A percentile compares a stretch with the other conserved stretches of the same genome.
Conservation (phyloP, 768 basidiomycete species). For the Suillus lakei region DNA sequence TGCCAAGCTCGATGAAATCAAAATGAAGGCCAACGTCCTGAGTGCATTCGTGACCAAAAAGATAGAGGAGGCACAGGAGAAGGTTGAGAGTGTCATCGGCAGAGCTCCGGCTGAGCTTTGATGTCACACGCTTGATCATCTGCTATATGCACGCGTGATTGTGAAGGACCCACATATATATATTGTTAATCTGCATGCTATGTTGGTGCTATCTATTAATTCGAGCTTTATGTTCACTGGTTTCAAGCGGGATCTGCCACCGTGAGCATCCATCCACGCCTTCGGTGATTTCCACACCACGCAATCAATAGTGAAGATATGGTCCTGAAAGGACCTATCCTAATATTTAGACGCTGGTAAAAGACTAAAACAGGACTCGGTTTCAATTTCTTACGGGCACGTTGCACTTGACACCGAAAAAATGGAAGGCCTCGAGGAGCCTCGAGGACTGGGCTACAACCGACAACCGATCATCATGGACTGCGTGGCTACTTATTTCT, state of each 20-base stretch:
- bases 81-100: constrained; percentile 38
- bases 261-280: neutral
- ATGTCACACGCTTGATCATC: constrained; percentile 13
- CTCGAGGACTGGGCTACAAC: constrained; percentile 22
- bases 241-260: neutral
- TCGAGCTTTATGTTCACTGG: constrained; percentile 11
- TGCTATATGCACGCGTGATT: constrained; percentile 3
- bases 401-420: neutral
- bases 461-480: constrained; percentile 13
- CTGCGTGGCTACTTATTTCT: constrained; percentile 4
- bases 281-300: neutral
- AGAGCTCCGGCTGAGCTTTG: constrained; percentile 49
- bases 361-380: constrained; percentile 1
- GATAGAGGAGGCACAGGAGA: constrained; percentile 32
- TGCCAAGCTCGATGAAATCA: constrained; percentile 90
- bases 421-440: constrained; percentile 8
- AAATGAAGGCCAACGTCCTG: constrained; percentile 89
- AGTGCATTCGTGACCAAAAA: constrained; percentile 54
- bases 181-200: constrained; percentile 22
- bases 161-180: constrained; percentile 18
- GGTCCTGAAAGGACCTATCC: neutral
- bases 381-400: neutral
- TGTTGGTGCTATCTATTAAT: constrained; percentile 18
- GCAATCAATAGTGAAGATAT: neutral
- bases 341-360: neutral